Evolutionary conservation across 768 basidiomycete species (phyloP), one percentile per base, ranked within the genome.

Genomic region (Naganishia vaughanmartiniae): DNA sequence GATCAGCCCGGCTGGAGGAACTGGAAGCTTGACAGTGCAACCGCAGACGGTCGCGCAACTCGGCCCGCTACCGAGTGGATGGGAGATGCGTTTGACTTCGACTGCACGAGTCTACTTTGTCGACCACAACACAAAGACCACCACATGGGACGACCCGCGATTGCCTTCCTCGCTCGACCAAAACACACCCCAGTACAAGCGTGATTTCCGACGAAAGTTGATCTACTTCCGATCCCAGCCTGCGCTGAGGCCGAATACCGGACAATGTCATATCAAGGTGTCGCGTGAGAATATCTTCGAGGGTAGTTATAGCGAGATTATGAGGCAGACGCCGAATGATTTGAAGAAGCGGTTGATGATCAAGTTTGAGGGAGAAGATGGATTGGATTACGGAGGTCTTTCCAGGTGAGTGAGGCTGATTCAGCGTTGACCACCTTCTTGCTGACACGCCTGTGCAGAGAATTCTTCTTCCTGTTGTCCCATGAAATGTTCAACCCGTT

Each of bases 401-500:
- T 96, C 94, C 48, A 89, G 95, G 92, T 93, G 76, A 45, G 87
- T 82, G 51, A n/a, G 24, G 14, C 30, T 33, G 33, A 5, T 51
- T 66, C 70, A 2, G 66, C 30, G 36, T 36, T 19, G 53, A 0
- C 11, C 36, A 45, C 53, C 10, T 56, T 51, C n/a, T 67, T 78
- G 69, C 39, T 26, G 21, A 70, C 56, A 30, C 53, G 71, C 24
- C 28, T 17, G 45, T 46, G 54, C 82, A 95, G 94, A 85, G 96
- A 99, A 83, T 99, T 98, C 86, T 99, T 99, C 87, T 99, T 98
- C 90, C 84, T 99, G 70, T 86, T 99, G 57, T 98, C 95, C 39
- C 96, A 99, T 81, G 96, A 98, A 83, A 98, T 99, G 96, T 98
- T 99, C 86, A 96, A 98, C 82, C 96, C 96, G 28, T 98, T 99